phyloP scores from a whole-genome alignment of 352 stramenopile species.

The Globisporangium okanoganense region DNA sequence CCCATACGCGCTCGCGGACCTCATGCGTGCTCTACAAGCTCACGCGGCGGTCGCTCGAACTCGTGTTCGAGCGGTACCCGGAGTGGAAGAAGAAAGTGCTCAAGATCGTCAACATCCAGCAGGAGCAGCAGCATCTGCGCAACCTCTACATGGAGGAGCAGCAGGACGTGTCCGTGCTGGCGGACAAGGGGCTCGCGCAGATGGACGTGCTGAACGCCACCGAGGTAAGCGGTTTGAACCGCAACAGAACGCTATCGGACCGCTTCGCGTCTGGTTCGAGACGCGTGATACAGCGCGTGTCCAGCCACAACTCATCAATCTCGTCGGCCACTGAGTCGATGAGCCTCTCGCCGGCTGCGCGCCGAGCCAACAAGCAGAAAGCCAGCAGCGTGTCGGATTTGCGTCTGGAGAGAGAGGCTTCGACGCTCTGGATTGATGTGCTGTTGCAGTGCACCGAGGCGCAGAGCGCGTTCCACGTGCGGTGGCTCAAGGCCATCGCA shows the following conservation, averaged over 20 bases:
- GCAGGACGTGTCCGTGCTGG: conserved; percentile 24
- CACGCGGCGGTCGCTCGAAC: conserved; percentile 39
- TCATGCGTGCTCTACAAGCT: conserved; percentile 59
- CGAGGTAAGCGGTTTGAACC: conserved; percentile 5
- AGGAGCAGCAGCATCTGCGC: conserved; percentile 32
- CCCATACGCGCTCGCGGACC: conserved; percentile 39
- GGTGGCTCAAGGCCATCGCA: conserved; percentile 43
- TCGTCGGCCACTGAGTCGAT: background rate
- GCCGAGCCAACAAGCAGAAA: background rate
- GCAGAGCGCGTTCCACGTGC: conserved; percentile 43
- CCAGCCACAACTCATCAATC: conserved; percentile 1
- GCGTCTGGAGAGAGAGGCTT: conserved; percentile 7
- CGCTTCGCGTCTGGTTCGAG: background rate
- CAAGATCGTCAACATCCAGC: conserved; percentile 50
- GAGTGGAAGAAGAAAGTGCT: conserved; percentile 62
- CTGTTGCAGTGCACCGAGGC: conserved; percentile 41
- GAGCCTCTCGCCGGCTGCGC: background rate
- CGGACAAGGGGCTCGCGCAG: conserved; percentile 16
- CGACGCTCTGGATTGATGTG: conserved; percentile 44
- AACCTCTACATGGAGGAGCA: conserved; percentile 65
- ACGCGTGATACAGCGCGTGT: background rate
- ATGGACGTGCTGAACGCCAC: conserved; percentile 5
- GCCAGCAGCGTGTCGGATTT: background rate
- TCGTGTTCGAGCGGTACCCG: conserved; percentile 60
- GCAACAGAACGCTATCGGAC: background rate